A percentile compares a stretch with the other conserved stretches of the same genome.
These are phyloP conservation scores for Chlamydomonas asymmetrica DNA, from an alignment of 139 green algal species.

Conservation along the genomic window DNA sequence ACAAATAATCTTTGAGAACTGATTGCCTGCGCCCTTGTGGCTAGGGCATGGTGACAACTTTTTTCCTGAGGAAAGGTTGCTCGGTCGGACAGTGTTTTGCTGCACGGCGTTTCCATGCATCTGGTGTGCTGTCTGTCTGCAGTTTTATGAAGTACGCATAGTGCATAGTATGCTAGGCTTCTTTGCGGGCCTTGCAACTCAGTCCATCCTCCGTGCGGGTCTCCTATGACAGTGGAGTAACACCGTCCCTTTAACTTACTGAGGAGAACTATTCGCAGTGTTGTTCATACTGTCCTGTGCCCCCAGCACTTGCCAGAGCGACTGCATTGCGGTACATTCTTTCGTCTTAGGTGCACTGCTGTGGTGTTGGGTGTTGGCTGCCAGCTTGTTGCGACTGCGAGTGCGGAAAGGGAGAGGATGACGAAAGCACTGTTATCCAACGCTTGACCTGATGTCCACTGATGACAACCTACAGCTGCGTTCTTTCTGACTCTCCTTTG, in stretches of 20 bases:
- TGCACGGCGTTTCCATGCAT: too few relatives aligned
- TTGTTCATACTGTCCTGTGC: not conserved
- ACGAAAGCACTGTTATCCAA: slow-evolving; percentile 33
- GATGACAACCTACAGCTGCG: slow-evolving; percentile 47
- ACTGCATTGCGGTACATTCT: too few relatives aligned
- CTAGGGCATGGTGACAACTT: too few relatives aligned
- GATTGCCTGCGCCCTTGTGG: too few relatives aligned
- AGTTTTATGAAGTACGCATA: not conserved
- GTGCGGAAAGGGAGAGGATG: slow-evolving; percentile 13
- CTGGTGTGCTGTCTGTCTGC: not conserved
- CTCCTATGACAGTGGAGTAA: slow-evolving; percentile 9
- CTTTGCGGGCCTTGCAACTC: slow-evolving; percentile 22
- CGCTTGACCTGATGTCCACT: slow-evolving; percentile 43
- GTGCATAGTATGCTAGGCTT: not conserved
- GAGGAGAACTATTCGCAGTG: slow-evolving; percentile 10
- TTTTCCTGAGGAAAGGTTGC: too few relatives aligned
- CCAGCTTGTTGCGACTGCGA: not conserved
- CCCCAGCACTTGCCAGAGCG: too few relatives aligned
- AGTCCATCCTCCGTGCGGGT: slow-evolving; percentile 41
- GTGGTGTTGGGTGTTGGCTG: not conserved
- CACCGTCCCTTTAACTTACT: slow-evolving; percentile 31
- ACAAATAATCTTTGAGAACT: too few relatives aligned
- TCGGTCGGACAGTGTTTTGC: too few relatives aligned
- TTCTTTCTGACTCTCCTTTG: slow-evolving; percentile 57
- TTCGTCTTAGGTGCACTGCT: not conserved